Evolutionary conservation across 176 grass and related monocot genomes (phyloP), one percentile per base, ranked within the genome.

Genomic region (Stipa capillata): DNA sequence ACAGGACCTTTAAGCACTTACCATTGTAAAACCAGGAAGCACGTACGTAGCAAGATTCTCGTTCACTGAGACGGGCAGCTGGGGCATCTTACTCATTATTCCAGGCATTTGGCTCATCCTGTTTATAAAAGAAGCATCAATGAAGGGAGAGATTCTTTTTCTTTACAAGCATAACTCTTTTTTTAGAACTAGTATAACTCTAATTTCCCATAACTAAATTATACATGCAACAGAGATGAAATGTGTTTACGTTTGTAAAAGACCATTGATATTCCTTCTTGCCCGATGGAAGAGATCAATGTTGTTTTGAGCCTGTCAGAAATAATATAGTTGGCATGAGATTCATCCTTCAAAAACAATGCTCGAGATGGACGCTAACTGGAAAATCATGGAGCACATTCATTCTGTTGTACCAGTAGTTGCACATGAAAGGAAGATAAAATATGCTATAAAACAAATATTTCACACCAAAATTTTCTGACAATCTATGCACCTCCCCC

Each of bases 51-150:
- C 81, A 78, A 91, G 90, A 44, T 72, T 85, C 32, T 96, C 97
- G 42, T 99, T 44, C 25, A 90, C 40, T 76, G 75, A 62, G 47
- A 93, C 84, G 0, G 71, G 48, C 44, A 99, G 69, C 17, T 75
- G 61, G 73, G 92, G 97, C 97, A 99, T 95, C 74, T 72, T 78
- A 39, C 78, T 86, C 86, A 79, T 91, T 57, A 75, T 87, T 67
- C 88, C 90, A 82, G 92, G 88, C 84, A 89, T 89, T 74, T 85
- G 90, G 53, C 31, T 88, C 82, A 93, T 96, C 55, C 97, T 99
- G 85, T 82, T 82, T 36, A 82, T 16, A 83, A n/a, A 83, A 51
- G 68, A 79, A 74, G 27, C 34, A 63, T 60, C 36, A 52, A 83
- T 71, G 90, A 61, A 80, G 52, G 61, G 23, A 50, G 24, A 35